Conservation (phyloP, 306 rosid genomes). For the Quillaja saponaria region DNA sequence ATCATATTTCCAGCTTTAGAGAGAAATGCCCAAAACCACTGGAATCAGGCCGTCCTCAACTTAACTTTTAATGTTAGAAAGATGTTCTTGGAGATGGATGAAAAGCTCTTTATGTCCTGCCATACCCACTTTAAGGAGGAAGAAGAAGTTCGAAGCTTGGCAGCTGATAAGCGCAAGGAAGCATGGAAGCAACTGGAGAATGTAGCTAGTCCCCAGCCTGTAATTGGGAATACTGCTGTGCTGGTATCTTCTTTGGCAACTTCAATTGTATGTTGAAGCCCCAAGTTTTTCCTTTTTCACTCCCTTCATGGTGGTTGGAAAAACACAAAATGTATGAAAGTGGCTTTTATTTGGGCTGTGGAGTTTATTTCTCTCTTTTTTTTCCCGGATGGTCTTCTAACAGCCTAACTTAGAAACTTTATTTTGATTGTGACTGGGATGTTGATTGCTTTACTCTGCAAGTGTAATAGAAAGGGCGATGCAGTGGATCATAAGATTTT, state of each 20-base stretch:
- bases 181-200: constrained; percentile 77
- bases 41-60: constrained; percentile 92
- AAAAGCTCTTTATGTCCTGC: constrained; percentile 63
- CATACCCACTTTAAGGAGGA: constrained; percentile 63
- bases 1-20: constrained; percentile 78
- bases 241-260: constrained; percentile 62
- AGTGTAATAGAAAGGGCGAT: constrained; percentile 43
- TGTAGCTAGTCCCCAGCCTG: constrained; percentile 71
- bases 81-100: constrained; percentile 92
- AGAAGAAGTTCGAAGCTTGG: constrained; percentile 48
- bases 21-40: constrained; percentile 71
- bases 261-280: constrained; percentile 42
- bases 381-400: constrained; percentile 33
- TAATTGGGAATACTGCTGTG: constrained; percentile 78
- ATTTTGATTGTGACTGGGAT: constrained; percentile 37
- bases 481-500: constrained; percentile 44
- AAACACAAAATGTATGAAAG: constrained; percentile 40
- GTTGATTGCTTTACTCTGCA: constrained; percentile 31
- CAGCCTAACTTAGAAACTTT: constrained; percentile 53
- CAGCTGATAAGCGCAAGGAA: constrained; percentile 64
- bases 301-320: constrained; percentile 30
- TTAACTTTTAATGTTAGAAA: constrained; percentile 73
- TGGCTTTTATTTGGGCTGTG: constrained; percentile 47
- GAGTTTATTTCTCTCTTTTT: constrained; percentile 26
- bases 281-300: constrained; percentile 26